These are phyloP conservation scores for Rhododendron vialii DNA, from an alignment of 148 eudicot species.

Conservation along the genomic window DNA sequence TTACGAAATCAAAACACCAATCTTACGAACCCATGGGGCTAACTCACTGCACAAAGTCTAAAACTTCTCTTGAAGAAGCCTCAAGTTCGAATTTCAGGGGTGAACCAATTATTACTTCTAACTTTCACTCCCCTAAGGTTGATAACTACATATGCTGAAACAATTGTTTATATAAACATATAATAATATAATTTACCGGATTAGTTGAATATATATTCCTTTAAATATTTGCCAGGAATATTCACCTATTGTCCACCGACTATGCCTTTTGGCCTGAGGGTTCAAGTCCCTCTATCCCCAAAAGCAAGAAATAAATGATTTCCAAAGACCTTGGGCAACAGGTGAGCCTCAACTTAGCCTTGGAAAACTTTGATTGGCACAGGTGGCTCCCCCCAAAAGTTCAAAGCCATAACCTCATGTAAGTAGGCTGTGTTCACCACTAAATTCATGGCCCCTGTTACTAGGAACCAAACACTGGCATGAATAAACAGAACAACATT, in stretches of 20 bases:
- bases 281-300: too few relatives aligned
- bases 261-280: too few relatives aligned
- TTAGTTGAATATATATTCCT: too few relatives aligned
- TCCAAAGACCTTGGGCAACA: neutral
- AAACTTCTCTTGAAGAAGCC: neutral
- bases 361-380: neutral
- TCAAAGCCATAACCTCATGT: neutral
- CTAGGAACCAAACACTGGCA: neutral
- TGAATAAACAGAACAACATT: neutral
- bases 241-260: too few relatives aligned
- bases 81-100: neutral
- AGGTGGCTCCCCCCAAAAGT: neutral
- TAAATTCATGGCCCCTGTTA: neutral
- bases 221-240: too few relatives aligned
- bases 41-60: neutral
- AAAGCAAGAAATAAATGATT: too few relatives aligned
- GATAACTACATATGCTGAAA: neutral
- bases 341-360: neutral
- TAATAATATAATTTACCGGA: too few relatives aligned
- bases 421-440: neutral
- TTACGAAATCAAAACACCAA: neutral
- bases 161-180: too few relatives aligned
- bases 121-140: neutral
- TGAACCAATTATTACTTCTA: neutral
- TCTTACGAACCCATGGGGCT: neutral